These are phyloP conservation scores for Neurospora sp. DNA, from an alignment of 495 filamentous ascomycete genomes.

Conservation along the genomic window DNA sequence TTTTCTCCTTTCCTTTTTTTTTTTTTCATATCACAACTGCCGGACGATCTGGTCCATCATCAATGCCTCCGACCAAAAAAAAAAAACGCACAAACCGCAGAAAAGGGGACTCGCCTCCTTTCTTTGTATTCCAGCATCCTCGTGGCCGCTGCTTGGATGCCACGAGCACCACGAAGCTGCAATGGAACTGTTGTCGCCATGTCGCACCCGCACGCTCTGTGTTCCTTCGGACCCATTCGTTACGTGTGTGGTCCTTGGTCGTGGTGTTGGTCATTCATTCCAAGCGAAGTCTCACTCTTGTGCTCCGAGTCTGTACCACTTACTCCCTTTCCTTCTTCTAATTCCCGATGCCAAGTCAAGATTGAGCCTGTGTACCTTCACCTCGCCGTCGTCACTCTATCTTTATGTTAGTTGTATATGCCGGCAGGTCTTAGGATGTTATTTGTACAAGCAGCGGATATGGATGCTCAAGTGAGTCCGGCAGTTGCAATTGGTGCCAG, in stretches of 20 bases:
- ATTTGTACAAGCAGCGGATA: not conserved
- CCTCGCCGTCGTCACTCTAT: not conserved
- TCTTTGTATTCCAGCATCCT: not conserved
- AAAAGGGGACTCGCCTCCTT: not conserved
- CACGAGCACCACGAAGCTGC: not conserved
- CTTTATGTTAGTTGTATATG: too few species aligned
- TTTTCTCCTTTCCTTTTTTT: not conserved
- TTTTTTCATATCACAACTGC: not conserved
- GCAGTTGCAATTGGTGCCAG: not conserved
- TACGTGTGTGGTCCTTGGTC: not conserved
- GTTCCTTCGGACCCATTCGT: not conserved
- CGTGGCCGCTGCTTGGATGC: not conserved
- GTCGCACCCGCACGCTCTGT: not conserved
- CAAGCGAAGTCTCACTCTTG: not conserved
- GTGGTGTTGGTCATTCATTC: not conserved
- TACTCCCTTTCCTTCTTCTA: not conserved
- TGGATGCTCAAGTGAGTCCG: not conserved
- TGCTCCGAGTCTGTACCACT: not conserved
- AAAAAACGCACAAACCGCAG: not conserved
- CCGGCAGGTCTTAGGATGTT: not conserved
- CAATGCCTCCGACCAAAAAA: not conserved
- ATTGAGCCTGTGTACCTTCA: not conserved
- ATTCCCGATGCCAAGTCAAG: not conserved
- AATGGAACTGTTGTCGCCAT: not conserved
- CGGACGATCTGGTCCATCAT: not conserved